Base-by-base conservation (phyloP, 306 rosid species). In the Fagus sylvatica region DNA sequence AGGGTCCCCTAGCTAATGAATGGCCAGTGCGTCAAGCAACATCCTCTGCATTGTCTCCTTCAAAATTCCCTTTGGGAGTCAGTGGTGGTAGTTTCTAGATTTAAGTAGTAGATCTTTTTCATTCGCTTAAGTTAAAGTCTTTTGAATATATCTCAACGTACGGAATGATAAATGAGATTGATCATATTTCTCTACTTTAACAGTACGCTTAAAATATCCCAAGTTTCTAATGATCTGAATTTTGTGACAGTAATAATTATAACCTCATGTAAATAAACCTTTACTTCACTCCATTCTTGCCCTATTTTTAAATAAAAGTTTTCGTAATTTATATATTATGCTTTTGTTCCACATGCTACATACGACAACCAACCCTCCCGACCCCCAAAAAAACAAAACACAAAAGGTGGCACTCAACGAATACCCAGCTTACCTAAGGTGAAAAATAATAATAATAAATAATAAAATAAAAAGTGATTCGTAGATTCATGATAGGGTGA, bases 11-110 rank as follows among this genome's bases (percentile, higher is more conserved):
- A 3, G 2, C 46, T 17, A 51, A 66, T 65, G 56, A 71, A 53
- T 81, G 81, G 83, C 90, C 86, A 89, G 81, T 90, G 89, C 86
- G 91, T 87, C 82, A 90, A 93, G 96, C 91, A 93, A 90, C 93
- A 88, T 85, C 90, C 89, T 89, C 89, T 84, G 77, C 75, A 71
- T 81, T 82, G 85, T 84, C 87, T 82, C 81, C 69, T 76, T 87
- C 85, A 74, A 83, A 46, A 80, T 53, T 82, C 81, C 36, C 69
- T 57, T 48, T 54, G 53, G 53, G 15, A 76, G 66, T 51, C 84
- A 65, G 67, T 59, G 39, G 48, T 7, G 49, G 48, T 66, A 7
- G 75, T 84, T 82, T 84, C 74, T 40, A 80, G 77, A 76, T 76
- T 22, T 22, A 22, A 22, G 28, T 40, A 83, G 81, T 82, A 71